Percentiles rank a stretch among this genome's conserved stretches.
Conservation (phyloP, 768 basidiomycete species). For the Fistulinella prunicolor region DNA sequence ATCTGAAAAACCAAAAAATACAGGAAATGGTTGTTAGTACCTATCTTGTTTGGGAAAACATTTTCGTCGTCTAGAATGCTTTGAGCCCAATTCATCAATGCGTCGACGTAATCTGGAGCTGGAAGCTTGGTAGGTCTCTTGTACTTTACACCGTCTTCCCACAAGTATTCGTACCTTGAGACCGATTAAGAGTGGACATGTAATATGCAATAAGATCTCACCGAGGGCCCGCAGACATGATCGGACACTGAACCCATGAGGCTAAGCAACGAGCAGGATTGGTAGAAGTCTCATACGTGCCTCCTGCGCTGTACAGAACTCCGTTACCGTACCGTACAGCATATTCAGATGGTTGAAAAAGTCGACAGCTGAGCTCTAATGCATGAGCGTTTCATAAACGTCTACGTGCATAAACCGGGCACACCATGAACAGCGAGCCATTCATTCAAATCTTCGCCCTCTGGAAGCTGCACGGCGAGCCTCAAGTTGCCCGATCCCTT, state of each 20-base stretch:
- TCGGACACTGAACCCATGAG: conserved; percentile 63
- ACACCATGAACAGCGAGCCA: conserved; percentile 99
- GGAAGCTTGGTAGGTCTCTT: conserved; percentile 91
- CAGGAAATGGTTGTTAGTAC: conserved; percentile 36
- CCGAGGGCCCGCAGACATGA: conserved; percentile 96
- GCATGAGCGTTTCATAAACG: neutral
- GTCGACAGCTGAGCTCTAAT: conserved; percentile 74
- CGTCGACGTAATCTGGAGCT: conserved; percentile 95
- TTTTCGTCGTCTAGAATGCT: conserved; percentile 86
- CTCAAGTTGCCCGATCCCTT: conserved; percentile 96
- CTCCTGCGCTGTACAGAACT: conserved; percentile 95
- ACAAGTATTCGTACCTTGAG: conserved; percentile 88
- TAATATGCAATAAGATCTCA: conserved; percentile 32
- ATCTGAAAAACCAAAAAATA: conserved; percentile 7
- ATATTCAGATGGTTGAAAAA: conserved; percentile 99
- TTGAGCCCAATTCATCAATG: conserved; percentile 99
- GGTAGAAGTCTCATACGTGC: conserved; percentile 39
- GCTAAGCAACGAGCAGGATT: conserved; percentile 9
- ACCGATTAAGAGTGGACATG: conserved; percentile 4
- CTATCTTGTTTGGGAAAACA: conserved; percentile 94
- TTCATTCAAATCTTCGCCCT: conserved; percentile 95
- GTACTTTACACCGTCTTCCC: conserved; percentile 88
- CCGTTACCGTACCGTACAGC: conserved; percentile 97
- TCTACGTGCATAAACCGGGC: conserved; percentile 15
- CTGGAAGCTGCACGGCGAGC: conserved; percentile 88